These are phyloP conservation scores for Geotrichum klebahnii DNA, from an alignment of 1,139 yeast species.

Conservation along the genomic window DNA sequence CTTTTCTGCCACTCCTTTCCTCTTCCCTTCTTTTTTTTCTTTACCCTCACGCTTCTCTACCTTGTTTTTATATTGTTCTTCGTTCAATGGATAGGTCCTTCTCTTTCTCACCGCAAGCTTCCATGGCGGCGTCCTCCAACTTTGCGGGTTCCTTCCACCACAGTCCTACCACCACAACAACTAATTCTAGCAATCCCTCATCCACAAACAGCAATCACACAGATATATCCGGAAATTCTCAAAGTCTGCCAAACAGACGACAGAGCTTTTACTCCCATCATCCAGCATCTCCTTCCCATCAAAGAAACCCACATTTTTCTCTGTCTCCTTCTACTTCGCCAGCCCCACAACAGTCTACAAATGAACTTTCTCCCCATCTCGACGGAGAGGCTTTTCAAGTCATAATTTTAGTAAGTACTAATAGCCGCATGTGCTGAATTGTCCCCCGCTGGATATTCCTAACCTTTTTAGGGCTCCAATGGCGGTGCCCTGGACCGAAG, in stretches of 20 bases:
- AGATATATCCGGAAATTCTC: neutral
- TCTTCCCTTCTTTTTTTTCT: neutral
- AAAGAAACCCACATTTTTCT: neutral
- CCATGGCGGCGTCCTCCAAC: neutral
- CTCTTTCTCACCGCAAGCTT: neutral
- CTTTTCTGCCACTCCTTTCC: neutral
- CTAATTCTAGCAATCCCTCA: neutral
- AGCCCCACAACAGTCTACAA: neutral
- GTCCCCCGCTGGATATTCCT: no score
- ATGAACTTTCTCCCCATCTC: neutral
- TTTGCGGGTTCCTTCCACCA: neutral
- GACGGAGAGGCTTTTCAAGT: constrained; percentile 20
- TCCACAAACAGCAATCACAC: neutral
- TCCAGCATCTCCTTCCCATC: neutral
- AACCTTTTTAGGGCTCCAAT: constrained; percentile 18
- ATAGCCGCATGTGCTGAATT: no score
- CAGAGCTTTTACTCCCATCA: neutral
- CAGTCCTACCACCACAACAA: neutral
- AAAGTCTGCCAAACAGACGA: neutral
- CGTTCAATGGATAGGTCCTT: constrained; percentile 2
- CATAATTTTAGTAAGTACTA: constrained; percentile 18
- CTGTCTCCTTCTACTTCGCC: constrained; percentile 6
- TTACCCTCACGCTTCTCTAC: neutral
- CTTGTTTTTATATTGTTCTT: neutral
- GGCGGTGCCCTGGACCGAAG: constrained; percentile 34